Percentiles rank a stretch among this genome's conserved stretches.
Conservation (phyloP, 2,329 filamentous ascomycete species). For the Trichoderma citrinoviride region DNA sequence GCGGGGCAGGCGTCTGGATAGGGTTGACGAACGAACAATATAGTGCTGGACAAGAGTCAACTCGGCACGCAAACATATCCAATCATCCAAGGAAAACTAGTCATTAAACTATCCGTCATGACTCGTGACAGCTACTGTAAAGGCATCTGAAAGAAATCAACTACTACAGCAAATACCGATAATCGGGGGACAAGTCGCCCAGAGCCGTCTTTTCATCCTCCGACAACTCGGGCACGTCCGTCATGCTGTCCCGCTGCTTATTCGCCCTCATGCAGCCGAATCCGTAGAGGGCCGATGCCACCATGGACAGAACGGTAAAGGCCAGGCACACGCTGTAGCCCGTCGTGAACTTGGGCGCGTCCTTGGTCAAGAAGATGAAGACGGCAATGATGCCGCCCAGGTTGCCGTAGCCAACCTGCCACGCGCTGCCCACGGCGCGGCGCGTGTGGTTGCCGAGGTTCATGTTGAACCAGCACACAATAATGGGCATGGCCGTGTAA, state of each 20-base stretch:
- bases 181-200: conserved; percentile 59
- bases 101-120: conserved; percentile 5
- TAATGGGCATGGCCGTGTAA: conserved; percentile 87
- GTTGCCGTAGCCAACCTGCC: conserved; percentile 77
- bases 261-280: conserved; percentile 60
- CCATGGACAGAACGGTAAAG: conserved; percentile 66
- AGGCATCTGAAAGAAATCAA: background rate
- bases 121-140: background rate
- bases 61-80: no score
- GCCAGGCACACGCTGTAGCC: conserved; percentile 77
- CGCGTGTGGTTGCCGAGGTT: conserved; percentile 72
- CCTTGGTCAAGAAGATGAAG: conserved; percentile 63
- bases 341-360: conserved; percentile 65
- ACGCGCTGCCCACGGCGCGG: conserved; percentile 67
- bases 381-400: conserved; percentile 77
- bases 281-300: conserved; percentile 61
- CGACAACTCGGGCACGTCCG: conserved; percentile 45
- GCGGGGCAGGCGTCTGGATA: no score
- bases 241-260: conserved; percentile 50
- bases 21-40: no score
- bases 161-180: conserved; percentile 58
- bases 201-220: conserved; percentile 61
- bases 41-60: no score
- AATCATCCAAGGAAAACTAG: background rate
- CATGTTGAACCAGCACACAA: conserved; percentile 81